Conservation (phyloP, 75 land plant genomes). For the Adiantum capillusveneris region DNA sequence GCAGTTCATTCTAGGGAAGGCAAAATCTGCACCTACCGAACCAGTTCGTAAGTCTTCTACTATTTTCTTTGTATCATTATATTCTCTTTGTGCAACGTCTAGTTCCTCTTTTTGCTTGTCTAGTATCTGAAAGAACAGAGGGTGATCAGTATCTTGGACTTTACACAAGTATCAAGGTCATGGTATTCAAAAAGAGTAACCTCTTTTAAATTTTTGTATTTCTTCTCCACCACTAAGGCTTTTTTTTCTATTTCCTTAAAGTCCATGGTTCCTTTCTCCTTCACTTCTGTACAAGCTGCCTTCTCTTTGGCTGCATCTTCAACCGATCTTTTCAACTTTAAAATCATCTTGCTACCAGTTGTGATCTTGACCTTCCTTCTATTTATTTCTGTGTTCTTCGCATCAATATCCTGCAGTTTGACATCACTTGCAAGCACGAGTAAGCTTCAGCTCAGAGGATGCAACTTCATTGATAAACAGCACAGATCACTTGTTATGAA, state of each 20-base stretch:
- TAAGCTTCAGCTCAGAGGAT: no score
- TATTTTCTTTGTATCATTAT: slow-evolving; percentile 51
- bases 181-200: no score
- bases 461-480: no score
- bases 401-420: slow-evolving; percentile 65
- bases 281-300: slow-evolving; percentile 40
- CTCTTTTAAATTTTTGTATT: slow-evolving; percentile 67
- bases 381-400: slow-evolving; percentile 71
- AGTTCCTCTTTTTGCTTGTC: slow-evolving; percentile 60
- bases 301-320: slow-evolving; percentile 69
- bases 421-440: no score
- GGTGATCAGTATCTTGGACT: no score
- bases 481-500: no score
- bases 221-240: slow-evolving; percentile 74
- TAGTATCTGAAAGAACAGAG: slow-evolving; percentile 47
- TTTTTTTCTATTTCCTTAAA: slow-evolving; percentile 78
- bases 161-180: no score
- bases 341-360: slow-evolving; percentile 59
- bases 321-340: slow-evolving; percentile 61
- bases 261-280: slow-evolving; percentile 31
- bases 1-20: no score
- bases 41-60: slow-evolving; percentile 69
- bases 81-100: slow-evolving; percentile 52
- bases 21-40: slow-evolving; percentile 41
- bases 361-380: slow-evolving; percentile 72